These are phyloP conservation scores for Serendipita sp. DNA, from an alignment of 768 basidiomycete species.

Conservation along the genomic window DNA sequence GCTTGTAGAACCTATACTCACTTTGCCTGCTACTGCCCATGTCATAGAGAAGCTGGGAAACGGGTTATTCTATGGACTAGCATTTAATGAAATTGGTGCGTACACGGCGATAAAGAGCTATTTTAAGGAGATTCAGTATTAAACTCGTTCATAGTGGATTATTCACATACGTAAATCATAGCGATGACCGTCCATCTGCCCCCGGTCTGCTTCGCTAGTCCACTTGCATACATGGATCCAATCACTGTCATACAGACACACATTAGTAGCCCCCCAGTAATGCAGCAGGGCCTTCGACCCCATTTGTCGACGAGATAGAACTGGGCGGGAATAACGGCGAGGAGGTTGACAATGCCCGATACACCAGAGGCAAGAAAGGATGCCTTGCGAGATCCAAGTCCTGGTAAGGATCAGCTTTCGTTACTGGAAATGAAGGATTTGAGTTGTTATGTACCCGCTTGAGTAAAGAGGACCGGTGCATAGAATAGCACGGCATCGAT, in stretches of 20 bases:
- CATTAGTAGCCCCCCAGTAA: constrained; percentile 28
- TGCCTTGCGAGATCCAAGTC: constrained; percentile 30
- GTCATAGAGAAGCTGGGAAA: constrained; percentile 21
- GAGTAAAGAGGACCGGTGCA: constrained; percentile 32
- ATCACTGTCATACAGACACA: constrained; percentile 25
- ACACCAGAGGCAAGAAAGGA: constrained; percentile 36
- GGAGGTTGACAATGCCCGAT: constrained; percentile 29
- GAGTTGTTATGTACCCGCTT: constrained; percentile 18
- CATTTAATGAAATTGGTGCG: neutral
- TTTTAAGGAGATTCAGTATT: neutral
- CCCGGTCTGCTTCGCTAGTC: constrained; percentile 17
- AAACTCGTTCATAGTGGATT: neutral
- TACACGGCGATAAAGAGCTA: constrained; percentile 23
- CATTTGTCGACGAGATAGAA: constrained; percentile 24
- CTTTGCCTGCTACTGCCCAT: constrained; percentile 24
- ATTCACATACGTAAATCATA: constrained; percentile 22
- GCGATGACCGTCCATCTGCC: constrained; percentile 28
- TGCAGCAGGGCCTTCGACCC: constrained; percentile 24
- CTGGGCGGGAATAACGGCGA: constrained; percentile 24
- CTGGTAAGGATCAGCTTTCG: constrained; percentile 8
- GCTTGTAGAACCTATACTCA: neutral
- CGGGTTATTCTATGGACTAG: neutral
- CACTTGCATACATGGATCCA: constrained; percentile 27
- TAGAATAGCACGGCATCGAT: constrained; percentile 25
- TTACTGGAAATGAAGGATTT: neutral